phyloP scores from a whole-genome alignment of 1,284 basidiomycete genomes.

The Vanrija sp. region DNA sequence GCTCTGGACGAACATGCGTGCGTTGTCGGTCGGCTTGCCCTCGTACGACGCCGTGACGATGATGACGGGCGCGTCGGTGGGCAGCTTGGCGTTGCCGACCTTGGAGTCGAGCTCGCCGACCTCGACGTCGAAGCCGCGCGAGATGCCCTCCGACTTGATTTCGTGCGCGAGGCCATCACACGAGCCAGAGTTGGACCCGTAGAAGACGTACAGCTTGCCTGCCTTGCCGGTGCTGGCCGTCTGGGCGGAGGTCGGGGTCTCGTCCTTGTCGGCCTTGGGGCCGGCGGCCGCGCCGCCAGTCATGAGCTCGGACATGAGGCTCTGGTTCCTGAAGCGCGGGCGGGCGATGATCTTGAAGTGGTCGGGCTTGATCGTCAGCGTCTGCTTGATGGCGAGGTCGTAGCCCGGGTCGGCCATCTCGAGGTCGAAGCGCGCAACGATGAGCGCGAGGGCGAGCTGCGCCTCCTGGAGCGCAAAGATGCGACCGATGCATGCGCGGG shows the following conservation, averaged over 20 bases:
- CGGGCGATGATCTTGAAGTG: slow-evolving; percentile 51
- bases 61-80: slow-evolving; percentile 54
- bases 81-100: slow-evolving; percentile 46
- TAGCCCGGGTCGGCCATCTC: slow-evolving; percentile 52
- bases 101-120: slow-evolving; percentile 53
- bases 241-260: neutral
- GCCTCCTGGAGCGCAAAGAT: slow-evolving; percentile 57
- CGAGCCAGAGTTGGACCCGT: slow-evolving; percentile 53
- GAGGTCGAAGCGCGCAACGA: slow-evolving; percentile 54
- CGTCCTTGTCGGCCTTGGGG: neutral
- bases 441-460: slow-evolving; percentile 48
- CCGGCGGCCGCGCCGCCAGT: neutral
- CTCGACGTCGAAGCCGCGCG: slow-evolving; percentile 51
- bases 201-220: slow-evolving; percentile 12
- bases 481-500: slow-evolving; percentile 45
- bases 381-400: slow-evolving; percentile 52
- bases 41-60: slow-evolving; percentile 58
- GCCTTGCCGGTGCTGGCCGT: neutral
- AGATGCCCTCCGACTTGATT: slow-evolving; percentile 50
- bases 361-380: slow-evolving; percentile 55
- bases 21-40: slow-evolving; percentile 43
- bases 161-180: slow-evolving; percentile 56
- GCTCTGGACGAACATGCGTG: slow-evolving; percentile 16
- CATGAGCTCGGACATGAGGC: slow-evolving; percentile 15
- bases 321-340: slow-evolving; percentile 36